Conservation (phyloP, 2,329 filamentous ascomycete genomes). For the Ampelomyces quisqualis region DNA sequence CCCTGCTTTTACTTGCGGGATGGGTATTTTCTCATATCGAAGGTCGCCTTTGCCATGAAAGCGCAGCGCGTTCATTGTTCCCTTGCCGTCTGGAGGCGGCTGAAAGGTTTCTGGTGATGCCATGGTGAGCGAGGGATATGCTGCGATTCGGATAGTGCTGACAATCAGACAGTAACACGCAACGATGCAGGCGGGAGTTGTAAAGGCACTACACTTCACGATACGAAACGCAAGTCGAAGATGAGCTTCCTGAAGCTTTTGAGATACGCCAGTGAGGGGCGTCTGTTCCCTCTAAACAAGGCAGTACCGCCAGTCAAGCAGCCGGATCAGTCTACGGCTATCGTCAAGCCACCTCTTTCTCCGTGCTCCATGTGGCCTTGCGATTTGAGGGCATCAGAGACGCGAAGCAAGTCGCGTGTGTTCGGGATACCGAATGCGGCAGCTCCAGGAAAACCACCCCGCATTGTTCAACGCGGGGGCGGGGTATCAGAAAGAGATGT, state of each 20-base stretch:
- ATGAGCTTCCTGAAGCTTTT: too few relatives aligned
- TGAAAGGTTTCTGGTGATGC: conserved; percentile 12
- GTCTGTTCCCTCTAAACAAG: not conserved
- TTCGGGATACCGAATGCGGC: conserved; percentile 3
- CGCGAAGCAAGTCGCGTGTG: not conserved
- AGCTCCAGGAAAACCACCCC: conserved; percentile 4
- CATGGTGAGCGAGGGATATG: not conserved
- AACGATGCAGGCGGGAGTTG: not conserved
- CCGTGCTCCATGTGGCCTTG: not conserved
- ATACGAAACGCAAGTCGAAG: too few relatives aligned
- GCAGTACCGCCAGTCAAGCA: not conserved
- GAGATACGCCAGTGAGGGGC: conserved; percentile 5
- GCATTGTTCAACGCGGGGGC: conserved; percentile 4
- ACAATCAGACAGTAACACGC: not conserved
- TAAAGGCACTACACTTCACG: not conserved
- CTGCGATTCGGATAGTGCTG: not conserved
- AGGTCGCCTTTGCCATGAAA: conserved; percentile 50
- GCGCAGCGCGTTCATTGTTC: conserved; percentile 50
- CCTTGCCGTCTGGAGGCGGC: conserved; percentile 16
- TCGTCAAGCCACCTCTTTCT: not conserved
- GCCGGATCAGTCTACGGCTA: conserved; percentile 1
- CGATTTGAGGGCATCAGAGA: not conserved
- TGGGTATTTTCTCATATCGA: conserved; percentile 46
- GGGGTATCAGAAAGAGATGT: not conserved
- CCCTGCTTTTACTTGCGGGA: conserved; percentile 43